Evolutionary conservation across 23 red algal species (phyloP).

Genomic region (Gracilaria caudata): DNA sequence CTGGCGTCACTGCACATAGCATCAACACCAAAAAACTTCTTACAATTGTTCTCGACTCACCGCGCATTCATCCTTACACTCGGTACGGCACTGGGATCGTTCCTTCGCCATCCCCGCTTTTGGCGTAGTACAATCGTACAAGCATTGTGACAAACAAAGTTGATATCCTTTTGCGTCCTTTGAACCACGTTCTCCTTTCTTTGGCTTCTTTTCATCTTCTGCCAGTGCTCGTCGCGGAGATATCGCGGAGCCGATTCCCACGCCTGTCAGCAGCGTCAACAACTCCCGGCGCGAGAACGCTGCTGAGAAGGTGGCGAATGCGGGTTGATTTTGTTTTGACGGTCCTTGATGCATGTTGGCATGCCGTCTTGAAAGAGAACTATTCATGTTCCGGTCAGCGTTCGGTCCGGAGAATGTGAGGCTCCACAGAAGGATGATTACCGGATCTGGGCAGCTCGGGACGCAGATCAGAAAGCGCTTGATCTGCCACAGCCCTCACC

Average conservation of each 20-base stretch:
- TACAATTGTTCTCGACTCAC: slow-evolving; percentile 71
- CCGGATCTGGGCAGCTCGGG: background rate
- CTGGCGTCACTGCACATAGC: slow-evolving; percentile 25
- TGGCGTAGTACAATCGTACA: slow-evolving; percentile 77
- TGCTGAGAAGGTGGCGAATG: slow-evolving; percentile 1
- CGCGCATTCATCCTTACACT: slow-evolving; percentile 85
- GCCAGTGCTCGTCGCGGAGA: slow-evolving; percentile 32
- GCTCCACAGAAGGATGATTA: background rate
- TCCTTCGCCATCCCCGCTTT: slow-evolving; percentile 66
- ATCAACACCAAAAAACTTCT: background rate
- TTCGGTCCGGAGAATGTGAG: background rate
- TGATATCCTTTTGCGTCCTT: slow-evolving; percentile 84
- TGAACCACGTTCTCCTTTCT: slow-evolving; percentile 58
- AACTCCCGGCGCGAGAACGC: slow-evolving; percentile 12
- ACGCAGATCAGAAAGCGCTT: background rate
- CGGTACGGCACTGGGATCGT: slow-evolving; percentile 44
- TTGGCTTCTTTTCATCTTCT: slow-evolving; percentile 50
- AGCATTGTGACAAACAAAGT: slow-evolving; percentile 72
- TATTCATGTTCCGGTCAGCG: background rate
- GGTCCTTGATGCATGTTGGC: background rate
- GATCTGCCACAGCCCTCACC: too few relatives aligned
- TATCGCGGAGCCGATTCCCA: background rate
- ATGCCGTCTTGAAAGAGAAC: background rate
- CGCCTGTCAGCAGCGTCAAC: slow-evolving; percentile 11
- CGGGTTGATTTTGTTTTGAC: background rate